Evolutionary conservation across 2,329 filamentous ascomycete species (phyloP).

Genomic region (Aspergillus sclerotialis): DNA sequence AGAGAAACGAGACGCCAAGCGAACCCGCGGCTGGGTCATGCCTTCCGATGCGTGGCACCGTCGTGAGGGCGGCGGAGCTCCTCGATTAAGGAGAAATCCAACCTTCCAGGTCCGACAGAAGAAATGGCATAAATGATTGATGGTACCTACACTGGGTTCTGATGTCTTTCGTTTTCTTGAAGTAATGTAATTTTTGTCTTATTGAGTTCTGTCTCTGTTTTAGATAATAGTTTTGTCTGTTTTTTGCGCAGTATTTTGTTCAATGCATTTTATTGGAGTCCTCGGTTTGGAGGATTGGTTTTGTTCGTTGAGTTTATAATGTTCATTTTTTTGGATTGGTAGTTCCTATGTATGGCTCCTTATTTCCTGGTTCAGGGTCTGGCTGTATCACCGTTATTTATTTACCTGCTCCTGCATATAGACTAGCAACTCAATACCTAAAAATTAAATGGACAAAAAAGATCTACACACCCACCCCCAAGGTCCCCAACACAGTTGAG

Average conservation of each 20-base stretch:
- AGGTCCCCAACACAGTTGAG: constrained; percentile 18
- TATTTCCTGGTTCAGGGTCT: no score
- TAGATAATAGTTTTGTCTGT: constrained; percentile 1
- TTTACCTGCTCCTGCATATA: no score
- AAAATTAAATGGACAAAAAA: no score
- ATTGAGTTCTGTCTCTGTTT: constrained; percentile 12
- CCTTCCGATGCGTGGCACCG: constrained; percentile 55
- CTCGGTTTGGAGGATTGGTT: no score
- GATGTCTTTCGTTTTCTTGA: background rate
- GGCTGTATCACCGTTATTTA: no score
- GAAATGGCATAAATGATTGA: constrained; percentile 30
- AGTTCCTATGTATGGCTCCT: no score
- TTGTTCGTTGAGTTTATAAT: no score
- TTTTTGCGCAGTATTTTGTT: constrained; percentile 3
- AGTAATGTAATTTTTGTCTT: background rate
- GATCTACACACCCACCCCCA: constrained; percentile 8
- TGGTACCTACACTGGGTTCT: background rate
- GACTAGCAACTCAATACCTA: no score
- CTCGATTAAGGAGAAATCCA: constrained; percentile 21
- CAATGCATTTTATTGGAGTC: constrained; percentile 1
- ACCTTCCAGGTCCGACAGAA: constrained; percentile 16
- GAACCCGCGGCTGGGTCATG: constrained; percentile 55
- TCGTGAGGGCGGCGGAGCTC: constrained; percentile 41
- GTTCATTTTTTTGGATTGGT: no score
- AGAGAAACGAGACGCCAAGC: constrained; percentile 56